phyloP scores from a whole-genome alignment of 495 filamentous ascomycete species.

The Cenococcum geophilum region DNA sequence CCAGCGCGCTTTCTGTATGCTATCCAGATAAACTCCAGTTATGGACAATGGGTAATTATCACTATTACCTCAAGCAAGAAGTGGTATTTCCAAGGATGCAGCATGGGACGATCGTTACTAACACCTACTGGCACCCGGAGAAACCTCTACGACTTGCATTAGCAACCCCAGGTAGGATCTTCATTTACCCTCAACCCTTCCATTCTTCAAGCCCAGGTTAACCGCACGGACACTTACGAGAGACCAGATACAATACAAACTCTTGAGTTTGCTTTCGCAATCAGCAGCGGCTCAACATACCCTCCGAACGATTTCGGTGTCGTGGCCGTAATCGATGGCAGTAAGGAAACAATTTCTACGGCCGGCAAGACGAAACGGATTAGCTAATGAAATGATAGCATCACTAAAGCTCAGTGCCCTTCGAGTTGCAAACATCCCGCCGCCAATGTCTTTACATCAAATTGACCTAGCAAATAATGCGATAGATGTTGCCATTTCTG shows the following conservation, averaged over 20 bases:
- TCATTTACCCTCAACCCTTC: neutral
- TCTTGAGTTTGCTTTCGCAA: slow-evolving; percentile 62
- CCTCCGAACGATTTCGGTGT: slow-evolving; percentile 74
- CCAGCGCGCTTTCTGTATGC: slow-evolving; percentile 77
- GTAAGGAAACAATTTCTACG: slow-evolving; percentile 40
- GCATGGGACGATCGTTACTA: neutral
- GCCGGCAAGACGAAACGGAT: neutral
- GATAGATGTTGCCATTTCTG: slow-evolving; percentile 69
- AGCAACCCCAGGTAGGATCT: slow-evolving; percentile 11
- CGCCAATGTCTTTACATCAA: slow-evolving; percentile 84
- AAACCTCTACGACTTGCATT: slow-evolving; percentile 59
- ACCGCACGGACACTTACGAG: neutral
- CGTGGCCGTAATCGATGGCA: slow-evolving; percentile 83
- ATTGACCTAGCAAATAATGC: slow-evolving; percentile 55
- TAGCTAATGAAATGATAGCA: slow-evolving; percentile 37
- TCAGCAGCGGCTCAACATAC: slow-evolving; percentile 59
- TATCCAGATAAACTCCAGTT: slow-evolving; percentile 72
- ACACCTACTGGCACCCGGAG: slow-evolving; percentile 71
- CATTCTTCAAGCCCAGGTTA: no score
- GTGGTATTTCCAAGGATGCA: slow-evolving; percentile 25
- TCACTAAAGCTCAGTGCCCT: slow-evolving; percentile 80
- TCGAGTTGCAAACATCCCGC: slow-evolving; percentile 75
- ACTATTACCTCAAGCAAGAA: slow-evolving; percentile 98
- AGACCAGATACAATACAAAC: slow-evolving; percentile 46
- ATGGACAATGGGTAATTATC: slow-evolving; percentile 97